Conservation (phyloP, 331 rosid genomes). For the Pyracantha coccinea region DNA sequence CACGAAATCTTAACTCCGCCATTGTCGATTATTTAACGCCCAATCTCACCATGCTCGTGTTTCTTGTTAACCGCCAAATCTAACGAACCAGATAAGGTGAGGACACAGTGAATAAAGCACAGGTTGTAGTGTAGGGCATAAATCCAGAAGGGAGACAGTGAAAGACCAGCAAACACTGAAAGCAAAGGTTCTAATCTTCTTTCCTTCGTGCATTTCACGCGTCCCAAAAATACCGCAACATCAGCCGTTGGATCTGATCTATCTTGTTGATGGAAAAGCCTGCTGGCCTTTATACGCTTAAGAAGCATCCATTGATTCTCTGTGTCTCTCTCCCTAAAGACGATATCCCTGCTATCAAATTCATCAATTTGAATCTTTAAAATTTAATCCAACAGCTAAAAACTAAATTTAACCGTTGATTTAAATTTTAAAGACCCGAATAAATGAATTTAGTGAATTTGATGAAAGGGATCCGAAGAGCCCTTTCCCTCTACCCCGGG, state of each 20-base stretch:
- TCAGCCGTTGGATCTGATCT: constrained; percentile 14
- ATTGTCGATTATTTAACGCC: no score
- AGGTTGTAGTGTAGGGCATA: not conserved
- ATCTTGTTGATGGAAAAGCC: not conserved
- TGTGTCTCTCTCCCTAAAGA: not conserved
- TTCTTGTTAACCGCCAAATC: not conserved
- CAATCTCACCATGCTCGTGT: no score
- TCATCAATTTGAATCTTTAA: no score
- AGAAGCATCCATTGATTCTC: not conserved
- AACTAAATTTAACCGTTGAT: no score
- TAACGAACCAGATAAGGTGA: not conserved
- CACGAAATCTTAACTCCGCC: no score
- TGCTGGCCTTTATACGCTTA: not conserved
- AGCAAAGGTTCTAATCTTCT: not conserved
- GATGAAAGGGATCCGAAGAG: no score
- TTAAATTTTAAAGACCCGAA: no score
- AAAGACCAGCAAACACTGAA: constrained; percentile 3
- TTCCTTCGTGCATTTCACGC: constrained; percentile 6
- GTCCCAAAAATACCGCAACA: not conserved
- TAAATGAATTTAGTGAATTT: no score
- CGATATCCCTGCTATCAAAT: no score
- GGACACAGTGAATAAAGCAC: not conserved
- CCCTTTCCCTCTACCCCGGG: no score
- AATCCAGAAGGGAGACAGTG: not conserved
- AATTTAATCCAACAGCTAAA: no score